These are phyloP conservation scores for Mariannaea sp. DNA, from an alignment of 2,329 filamentous ascomycete genomes.

Conservation along the genomic window DNA sequence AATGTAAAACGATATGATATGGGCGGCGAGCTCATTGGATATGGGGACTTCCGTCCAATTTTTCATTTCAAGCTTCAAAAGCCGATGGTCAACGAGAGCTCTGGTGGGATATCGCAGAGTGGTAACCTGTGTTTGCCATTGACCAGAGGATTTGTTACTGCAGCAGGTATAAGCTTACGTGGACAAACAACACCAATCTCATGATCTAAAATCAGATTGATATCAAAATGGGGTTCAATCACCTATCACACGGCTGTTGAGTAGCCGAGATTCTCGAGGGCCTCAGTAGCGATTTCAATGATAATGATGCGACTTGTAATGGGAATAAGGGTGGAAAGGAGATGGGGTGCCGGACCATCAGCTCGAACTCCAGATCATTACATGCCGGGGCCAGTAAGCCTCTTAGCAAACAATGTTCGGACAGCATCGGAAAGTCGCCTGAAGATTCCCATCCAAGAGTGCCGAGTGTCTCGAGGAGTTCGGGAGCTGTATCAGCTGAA, in stretches of 20 bases:
- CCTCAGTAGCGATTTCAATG: neutral
- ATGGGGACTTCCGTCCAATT: slow-evolving; percentile 43
- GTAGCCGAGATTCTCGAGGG: no score
- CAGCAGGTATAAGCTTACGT: no score
- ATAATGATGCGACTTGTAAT: neutral
- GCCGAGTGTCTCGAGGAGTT: no score
- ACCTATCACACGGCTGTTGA: no score
- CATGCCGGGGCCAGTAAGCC: slow-evolving; percentile 1
- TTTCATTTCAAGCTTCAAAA: slow-evolving; percentile 29
- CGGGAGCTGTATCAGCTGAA: no score
- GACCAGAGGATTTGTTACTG: no score
- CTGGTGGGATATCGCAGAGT: neutral
- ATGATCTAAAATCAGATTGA: no score
- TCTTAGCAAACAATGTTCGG: no score
- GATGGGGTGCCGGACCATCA: slow-evolving; percentile 7
- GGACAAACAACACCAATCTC: no score
- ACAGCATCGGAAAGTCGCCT: no score
- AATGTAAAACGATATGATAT: slow-evolving; percentile 44
- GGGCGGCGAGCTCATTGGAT: slow-evolving; percentile 36
- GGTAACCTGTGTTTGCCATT: no score
- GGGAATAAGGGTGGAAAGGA: slow-evolving; percentile 4
- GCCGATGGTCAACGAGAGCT: neutral
- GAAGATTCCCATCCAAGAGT: no score
- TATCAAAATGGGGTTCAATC: neutral
- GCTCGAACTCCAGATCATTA: slow-evolving; percentile 9